Evolutionary conservation across 2,329 filamentous ascomycete species (phyloP).

Genomic region (Nigrograna mackinnonii): DNA sequence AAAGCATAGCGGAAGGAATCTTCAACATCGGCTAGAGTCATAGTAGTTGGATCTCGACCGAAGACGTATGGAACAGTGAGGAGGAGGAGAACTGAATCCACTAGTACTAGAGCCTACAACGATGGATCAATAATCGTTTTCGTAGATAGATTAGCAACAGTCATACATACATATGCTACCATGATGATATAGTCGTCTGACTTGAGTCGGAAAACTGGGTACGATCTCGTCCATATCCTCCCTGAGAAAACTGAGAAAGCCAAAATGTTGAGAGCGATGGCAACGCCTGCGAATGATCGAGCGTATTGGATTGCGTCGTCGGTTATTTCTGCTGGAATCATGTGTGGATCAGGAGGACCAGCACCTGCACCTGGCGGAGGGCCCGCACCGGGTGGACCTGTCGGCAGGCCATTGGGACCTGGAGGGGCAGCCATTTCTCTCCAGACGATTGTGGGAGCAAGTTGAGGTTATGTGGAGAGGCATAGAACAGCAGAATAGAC

Average conservation of each 20-base stretch:
- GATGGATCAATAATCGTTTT: neutral
- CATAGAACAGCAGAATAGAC: too few relatives aligned
- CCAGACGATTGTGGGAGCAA: too few relatives aligned
- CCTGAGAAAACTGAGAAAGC: conserved; percentile 5
- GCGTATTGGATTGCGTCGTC: conserved; percentile 1
- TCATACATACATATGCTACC: conserved; percentile 6
- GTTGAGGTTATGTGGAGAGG: too few relatives aligned
- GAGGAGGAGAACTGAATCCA: conserved; percentile 9
- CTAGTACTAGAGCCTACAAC: conserved; percentile 5
- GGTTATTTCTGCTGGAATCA: conserved; percentile 5
- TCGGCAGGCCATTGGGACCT: too few relatives aligned
- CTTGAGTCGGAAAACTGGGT: conserved; percentile 6
- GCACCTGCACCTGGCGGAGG: neutral
- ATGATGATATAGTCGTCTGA: conserved; percentile 9
- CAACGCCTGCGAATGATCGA: conserved; percentile 2
- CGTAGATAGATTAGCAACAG: neutral
- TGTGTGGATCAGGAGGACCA: conserved; percentile 1
- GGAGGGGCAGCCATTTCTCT: too few relatives aligned
- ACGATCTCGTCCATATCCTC: conserved; percentile 8
- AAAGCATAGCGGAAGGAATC: conserved; percentile 2
- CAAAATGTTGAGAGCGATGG: conserved; percentile 9
- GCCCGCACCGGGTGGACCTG: neutral
- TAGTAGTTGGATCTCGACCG: neutral
- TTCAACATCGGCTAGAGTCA: conserved; percentile 6
- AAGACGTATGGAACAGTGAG: conserved; percentile 7